Conservation (phyloP, 2,329 filamentous ascomycete genomes). For the Conoideocrella luteorostrata region DNA sequence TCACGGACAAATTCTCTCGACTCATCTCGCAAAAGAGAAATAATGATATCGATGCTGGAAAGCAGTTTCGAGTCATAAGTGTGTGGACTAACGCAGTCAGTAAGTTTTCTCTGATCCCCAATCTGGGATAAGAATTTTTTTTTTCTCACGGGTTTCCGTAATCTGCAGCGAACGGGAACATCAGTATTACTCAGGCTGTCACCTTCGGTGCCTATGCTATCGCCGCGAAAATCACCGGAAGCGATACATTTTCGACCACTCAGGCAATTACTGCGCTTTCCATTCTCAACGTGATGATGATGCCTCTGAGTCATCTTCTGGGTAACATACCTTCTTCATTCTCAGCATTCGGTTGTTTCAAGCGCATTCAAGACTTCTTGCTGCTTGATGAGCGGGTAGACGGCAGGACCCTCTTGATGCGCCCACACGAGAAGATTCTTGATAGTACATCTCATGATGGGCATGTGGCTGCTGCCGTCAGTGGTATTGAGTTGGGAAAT, state of each 20-base stretch:
- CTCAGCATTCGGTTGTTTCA: conserved; percentile 23
- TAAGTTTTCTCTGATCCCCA: conserved; percentile 10
- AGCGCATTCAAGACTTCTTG: conserved; percentile 24
- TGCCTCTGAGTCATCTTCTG: conserved; percentile 18
- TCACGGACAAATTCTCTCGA: conserved; percentile 19
- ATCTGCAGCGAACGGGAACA: conserved; percentile 22
- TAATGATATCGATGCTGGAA: conserved; percentile 19
- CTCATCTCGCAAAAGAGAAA: conserved; percentile 19
- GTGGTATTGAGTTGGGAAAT: no score
- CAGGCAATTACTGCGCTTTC: conserved; percentile 25
- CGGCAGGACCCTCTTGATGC: conserved; percentile 12
- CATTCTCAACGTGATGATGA: conserved; percentile 23
- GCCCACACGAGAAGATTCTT: no score
- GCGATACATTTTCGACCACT: conserved; percentile 20
- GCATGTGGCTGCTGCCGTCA: no score
- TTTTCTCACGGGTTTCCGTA: no score
- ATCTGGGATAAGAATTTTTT: background rate
- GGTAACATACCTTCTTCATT: conserved; percentile 20
- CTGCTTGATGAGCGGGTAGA: conserved; percentile 18
- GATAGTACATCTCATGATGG: no score
- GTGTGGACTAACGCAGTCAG: conserved; percentile 22
- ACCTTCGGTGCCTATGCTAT: conserved; percentile 26
- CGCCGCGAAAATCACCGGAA: conserved; percentile 18
- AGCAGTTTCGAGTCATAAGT: conserved; percentile 18
- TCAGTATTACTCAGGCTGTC: conserved; percentile 20